A percentile compares a stretch with the other conserved stretches of the same genome.
Conservation (phyloP, 169 alveolate species). For the Cryptosporidium ubiquitum region DNA sequence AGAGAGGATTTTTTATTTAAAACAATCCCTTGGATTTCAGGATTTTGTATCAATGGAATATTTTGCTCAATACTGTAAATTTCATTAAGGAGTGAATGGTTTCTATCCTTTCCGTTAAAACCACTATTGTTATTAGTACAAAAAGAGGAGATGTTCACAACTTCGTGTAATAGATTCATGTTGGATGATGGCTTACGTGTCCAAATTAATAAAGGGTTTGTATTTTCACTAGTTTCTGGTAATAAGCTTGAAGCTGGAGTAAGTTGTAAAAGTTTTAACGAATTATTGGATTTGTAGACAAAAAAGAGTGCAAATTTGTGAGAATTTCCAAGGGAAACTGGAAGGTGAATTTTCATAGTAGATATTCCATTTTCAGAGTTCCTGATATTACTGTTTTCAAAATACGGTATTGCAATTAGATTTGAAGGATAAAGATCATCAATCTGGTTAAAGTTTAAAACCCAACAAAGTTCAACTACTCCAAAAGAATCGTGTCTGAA, state of each 20-base stretch:
- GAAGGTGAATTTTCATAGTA: slow-evolving; percentile 10
- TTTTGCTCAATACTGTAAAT: slow-evolving; percentile 11
- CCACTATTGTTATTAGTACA: background rate
- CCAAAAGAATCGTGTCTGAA: slow-evolving; percentile 73
- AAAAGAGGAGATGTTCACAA: background rate
- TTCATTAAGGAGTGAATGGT: background rate
- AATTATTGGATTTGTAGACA: slow-evolving; percentile 11
- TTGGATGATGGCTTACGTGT: slow-evolving; percentile 12
- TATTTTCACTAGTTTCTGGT: background rate
- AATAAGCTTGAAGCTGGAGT: background rate
- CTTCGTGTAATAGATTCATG: background rate
- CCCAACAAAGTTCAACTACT: slow-evolving; percentile 60
- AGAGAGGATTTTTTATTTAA: background rate
- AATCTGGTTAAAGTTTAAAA: background rate
- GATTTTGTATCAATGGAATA: background rate
- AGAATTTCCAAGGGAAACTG: background rate
- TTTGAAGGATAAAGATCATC: background rate
- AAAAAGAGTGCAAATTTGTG: slow-evolving; percentile 40
- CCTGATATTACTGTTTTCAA: background rate
- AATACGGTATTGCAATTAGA: slow-evolving; percentile 42
- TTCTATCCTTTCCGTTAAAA: background rate
- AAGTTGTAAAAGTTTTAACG: slow-evolving; percentile 32
- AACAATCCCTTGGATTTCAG: background rate
- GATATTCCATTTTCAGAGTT: background rate
- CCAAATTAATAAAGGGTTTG: slow-evolving; percentile 21